These are phyloP conservation scores for Combretum micranthum DNA, from an alignment of 345 rosid species.

Conservation along the genomic window DNA sequence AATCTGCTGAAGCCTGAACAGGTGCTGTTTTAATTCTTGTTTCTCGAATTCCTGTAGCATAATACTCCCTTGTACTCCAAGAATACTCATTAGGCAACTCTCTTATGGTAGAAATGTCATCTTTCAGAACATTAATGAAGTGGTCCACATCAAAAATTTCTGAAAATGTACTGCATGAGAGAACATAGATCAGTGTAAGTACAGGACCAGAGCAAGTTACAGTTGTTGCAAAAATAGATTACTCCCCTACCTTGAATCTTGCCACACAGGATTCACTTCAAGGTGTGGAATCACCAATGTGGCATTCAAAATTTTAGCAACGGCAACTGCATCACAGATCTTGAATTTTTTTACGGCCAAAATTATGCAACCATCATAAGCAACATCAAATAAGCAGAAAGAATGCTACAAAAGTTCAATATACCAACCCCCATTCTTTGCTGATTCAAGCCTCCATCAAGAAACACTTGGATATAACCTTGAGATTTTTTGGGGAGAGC, in stretches of 20 bases:
- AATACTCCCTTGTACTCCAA: slow-evolving; percentile 95
- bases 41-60: slow-evolving; percentile 85
- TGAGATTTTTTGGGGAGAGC: slow-evolving; percentile 50
- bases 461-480: slow-evolving; percentile 83
- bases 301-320: slow-evolving; percentile 82
- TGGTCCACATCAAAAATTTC: slow-evolving; percentile 92
- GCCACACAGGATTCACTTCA: slow-evolving; percentile 98
- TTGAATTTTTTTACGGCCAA: slow-evolving; percentile 7
- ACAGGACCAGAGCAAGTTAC: background rate
- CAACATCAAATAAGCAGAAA: background rate
- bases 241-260: slow-evolving; percentile 72
- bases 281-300: slow-evolving; percentile 88
- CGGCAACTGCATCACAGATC: slow-evolving; percentile 99
- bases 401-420: background rate
- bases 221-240: background rate
- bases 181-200: slow-evolving; percentile 4
- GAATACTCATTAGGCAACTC: slow-evolving; percentile 59
- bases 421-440: slow-evolving; percentile 94
- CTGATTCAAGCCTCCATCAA: slow-evolving; percentile 97
- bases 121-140: slow-evolving; percentile 45
- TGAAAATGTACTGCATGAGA: slow-evolving; percentile 53
- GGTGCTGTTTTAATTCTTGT: slow-evolving; percentile 94
- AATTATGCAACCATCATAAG: background rate
- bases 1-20: slow-evolving; percentile 71
- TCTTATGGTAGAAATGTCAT: slow-evolving; percentile 59